A percentile compares a stretch with the other conserved stretches of the same genome.
Evolutionary conservation across 306 rosid genomes (phyloP).

Genomic region (Pterocarpus macrocarpus): DNA sequence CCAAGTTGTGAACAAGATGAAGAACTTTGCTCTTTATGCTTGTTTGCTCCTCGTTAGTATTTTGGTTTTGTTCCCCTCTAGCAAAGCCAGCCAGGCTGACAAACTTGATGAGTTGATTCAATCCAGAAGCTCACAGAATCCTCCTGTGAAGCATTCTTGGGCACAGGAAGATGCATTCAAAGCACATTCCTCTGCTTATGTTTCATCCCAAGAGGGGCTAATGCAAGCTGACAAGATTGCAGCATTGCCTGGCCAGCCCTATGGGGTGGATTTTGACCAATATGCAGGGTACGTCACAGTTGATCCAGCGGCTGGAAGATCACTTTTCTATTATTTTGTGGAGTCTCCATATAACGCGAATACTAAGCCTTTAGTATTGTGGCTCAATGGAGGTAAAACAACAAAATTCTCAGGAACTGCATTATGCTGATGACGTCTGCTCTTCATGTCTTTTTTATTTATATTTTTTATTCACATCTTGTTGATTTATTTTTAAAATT

Average conservation of each 20-base stretch:
- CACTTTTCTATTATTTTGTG: slow-evolving; percentile 71
- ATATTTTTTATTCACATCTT: background rate
- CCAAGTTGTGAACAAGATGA: slow-evolving; percentile 39
- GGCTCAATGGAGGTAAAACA: slow-evolving; percentile 75
- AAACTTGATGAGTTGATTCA: slow-evolving; percentile 50
- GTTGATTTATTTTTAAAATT: background rate
- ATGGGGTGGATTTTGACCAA: slow-evolving; percentile 63
- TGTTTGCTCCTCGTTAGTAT: slow-evolving; percentile 39
- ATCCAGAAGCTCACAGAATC: slow-evolving; percentile 48
- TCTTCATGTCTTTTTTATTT: background rate
- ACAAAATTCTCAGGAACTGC: background rate
- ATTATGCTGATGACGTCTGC: background rate
- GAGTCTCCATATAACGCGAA: slow-evolving; percentile 59
- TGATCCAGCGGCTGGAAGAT: slow-evolving; percentile 53
- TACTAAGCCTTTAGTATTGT: slow-evolving; percentile 60
- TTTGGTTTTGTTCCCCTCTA: slow-evolving; percentile 42
- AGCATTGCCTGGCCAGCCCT: slow-evolving; percentile 68
- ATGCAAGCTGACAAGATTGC: slow-evolving; percentile 57
- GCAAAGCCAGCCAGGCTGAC: slow-evolving; percentile 53
- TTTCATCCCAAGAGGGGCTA: slow-evolving; percentile 46
- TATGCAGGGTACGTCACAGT: slow-evolving; percentile 72
- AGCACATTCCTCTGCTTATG: slow-evolving; percentile 30
- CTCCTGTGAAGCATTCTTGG: slow-evolving; percentile 36
- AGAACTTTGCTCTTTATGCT: slow-evolving; percentile 35
- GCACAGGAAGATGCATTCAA: slow-evolving; percentile 24